Conservation (phyloP, 495 filamentous ascomycete genomes). For the Aspergillus coremiiformis region DNA sequence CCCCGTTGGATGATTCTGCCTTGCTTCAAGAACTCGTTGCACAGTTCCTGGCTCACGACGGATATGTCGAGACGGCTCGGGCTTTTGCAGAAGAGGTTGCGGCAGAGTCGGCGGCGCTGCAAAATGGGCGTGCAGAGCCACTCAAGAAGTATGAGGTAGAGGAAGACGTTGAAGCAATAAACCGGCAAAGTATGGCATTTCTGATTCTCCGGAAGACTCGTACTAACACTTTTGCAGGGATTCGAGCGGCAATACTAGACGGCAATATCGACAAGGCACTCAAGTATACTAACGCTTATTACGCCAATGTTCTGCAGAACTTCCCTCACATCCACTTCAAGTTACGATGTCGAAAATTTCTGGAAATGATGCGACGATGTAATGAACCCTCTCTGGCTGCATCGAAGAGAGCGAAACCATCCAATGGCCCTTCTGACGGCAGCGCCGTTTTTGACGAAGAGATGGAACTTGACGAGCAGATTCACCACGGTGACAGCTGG, state of each 20-base stretch:
- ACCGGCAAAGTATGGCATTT: conserved; percentile 66
- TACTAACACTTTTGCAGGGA: conserved; percentile 48
- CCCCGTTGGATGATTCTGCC: conserved; percentile 61
- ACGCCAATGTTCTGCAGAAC: conserved; percentile 72
- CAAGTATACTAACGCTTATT: conserved; percentile 68
- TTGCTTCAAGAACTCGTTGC: conserved; percentile 77
- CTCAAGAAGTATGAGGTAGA: conserved; percentile 62
- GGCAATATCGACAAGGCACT: conserved; percentile 90
- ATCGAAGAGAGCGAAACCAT: conserved; percentile 30
- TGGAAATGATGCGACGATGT: conserved; percentile 87
- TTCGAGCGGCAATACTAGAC: conserved; percentile 80
- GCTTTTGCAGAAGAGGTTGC: conserved; percentile 82
- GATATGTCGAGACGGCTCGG: conserved; percentile 89
- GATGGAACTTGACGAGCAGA: conserved; percentile 75
- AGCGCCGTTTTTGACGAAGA: conserved; percentile 57
- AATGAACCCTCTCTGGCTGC: conserved; percentile 51
- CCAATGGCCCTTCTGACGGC: conserved; percentile 26
- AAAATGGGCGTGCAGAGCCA: conserved; percentile 43
- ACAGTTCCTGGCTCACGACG: conserved; percentile 90
- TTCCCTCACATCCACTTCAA: conserved; percentile 88
- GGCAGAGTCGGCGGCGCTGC: conserved; percentile 58
- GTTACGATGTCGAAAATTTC: conserved; percentile 81
- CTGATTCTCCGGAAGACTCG: neutral
- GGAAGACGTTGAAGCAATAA: conserved; percentile 81
- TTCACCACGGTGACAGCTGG: conserved; percentile 40